Conservation (phyloP, 208 protist genomes). For the Crithidia fasciculata region DNA sequence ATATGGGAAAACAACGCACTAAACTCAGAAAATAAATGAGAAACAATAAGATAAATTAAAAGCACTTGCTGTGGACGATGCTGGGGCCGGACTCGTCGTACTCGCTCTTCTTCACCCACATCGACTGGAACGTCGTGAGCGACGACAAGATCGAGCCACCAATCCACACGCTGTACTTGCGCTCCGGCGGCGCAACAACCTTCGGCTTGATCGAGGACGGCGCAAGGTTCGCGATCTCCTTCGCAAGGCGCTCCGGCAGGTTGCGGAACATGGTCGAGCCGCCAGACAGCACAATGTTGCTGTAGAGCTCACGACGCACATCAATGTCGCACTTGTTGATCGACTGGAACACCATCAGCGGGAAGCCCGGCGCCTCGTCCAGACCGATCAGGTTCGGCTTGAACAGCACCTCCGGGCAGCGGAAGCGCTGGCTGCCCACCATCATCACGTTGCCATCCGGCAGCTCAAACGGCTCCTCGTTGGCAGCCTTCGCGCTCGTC, state of each 20-base stretch:
- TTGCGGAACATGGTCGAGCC: conserved; percentile 97
- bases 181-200: conserved; percentile 95
- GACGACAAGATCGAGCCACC: conserved; percentile 98
- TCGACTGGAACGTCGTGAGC: conserved; percentile 96
- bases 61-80: conserved; percentile 99
- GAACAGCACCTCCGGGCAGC: conserved; percentile 97
- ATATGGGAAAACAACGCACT: not conserved
- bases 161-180: conserved; percentile 98
- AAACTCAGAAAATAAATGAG: conserved; percentile 2
- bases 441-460: conserved; percentile 94
- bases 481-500: conserved; percentile 85
- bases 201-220: conserved; percentile 97
- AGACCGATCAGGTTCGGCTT: conserved; percentile 95
- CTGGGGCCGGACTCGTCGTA: conserved; percentile 97
- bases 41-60: conserved; percentile 51
- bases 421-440: conserved; percentile 88
- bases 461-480: conserved; percentile 93
- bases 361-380: conserved; percentile 95
- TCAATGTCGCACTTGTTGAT: conserved; percentile 97
- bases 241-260: conserved; percentile 96
- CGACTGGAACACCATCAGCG: conserved; percentile 96
- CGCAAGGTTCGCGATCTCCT: conserved; percentile 95
- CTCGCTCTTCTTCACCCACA: conserved; percentile 99
- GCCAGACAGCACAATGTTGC: conserved; percentile 96
- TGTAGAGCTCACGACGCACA: conserved; percentile 96